Conservation (phyloP, 2,329 filamentous ascomycete genomes). For the Pseudocercospora musae region DNA sequence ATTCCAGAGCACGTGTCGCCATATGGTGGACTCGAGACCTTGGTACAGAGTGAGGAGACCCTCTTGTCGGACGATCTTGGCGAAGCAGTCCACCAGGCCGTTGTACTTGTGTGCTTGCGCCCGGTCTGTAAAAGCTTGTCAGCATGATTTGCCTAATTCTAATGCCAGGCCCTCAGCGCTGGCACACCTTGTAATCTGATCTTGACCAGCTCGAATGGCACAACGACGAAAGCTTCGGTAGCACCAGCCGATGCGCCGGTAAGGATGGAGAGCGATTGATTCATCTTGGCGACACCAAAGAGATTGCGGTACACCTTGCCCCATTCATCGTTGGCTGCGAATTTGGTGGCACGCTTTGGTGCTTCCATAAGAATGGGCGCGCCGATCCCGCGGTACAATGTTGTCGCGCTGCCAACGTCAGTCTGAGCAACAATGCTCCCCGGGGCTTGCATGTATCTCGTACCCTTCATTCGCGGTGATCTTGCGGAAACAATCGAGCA, state of each 20-base stretch:
- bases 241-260: constrained; percentile 94
- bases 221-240: constrained; percentile 93
- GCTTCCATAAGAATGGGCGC: constrained; percentile 98
- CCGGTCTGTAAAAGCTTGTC: constrained; percentile 58
- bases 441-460: background rate
- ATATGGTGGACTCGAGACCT: constrained; percentile 92
- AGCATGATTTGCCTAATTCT: background rate
- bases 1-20: constrained; percentile 94
- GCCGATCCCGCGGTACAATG: constrained; percentile 91
- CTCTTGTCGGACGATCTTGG: constrained; percentile 79
- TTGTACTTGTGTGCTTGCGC: constrained; percentile 85
- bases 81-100: constrained; percentile 74
- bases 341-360: constrained; percentile 92
- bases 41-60: constrained; percentile 90
- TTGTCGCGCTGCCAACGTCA: constrained; percentile 56
- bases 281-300: constrained; percentile 85
- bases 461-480: constrained; percentile 94
- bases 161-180: background rate
- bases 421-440: background rate
- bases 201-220: constrained; percentile 98
- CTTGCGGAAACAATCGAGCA: constrained; percentile 97
- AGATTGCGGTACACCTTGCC: constrained; percentile 86
- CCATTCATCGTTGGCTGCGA: constrained; percentile 98
- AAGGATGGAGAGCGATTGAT: constrained; percentile 82
- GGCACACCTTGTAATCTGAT: constrained; percentile 72